Percentiles rank a stretch among this genome's conserved stretches.
Evolutionary conservation across 352 stramenopile genomes (phyloP).

Genomic region (Hyaloperonospora brassicae): DNA sequence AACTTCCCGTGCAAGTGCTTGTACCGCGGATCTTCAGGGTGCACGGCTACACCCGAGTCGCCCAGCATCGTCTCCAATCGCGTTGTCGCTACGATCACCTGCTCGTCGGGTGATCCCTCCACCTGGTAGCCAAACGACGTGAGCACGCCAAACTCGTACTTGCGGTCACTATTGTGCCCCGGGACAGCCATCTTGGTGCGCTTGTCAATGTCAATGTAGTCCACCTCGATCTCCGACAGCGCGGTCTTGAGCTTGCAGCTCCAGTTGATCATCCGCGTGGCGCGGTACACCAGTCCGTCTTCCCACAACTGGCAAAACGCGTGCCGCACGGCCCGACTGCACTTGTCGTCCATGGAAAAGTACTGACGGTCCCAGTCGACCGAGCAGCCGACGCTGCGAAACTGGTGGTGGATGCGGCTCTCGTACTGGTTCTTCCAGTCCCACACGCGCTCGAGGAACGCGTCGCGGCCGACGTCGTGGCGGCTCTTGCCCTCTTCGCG

Average conservation of each 20-base stretch:
- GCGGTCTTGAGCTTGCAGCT: constrained; percentile 96
- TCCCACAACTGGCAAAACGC: constrained; percentile 92
- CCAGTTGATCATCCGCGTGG: constrained; percentile 99
- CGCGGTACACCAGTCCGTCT: constrained; percentile 95
- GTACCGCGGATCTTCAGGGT: constrained; percentile 98
- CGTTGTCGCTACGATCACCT: constrained; percentile 87
- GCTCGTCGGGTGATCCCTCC: constrained; percentile 77
- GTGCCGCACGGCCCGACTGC: constrained; percentile 93
- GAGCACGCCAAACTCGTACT: constrained; percentile 98
- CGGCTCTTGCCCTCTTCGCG: constrained; percentile 78
- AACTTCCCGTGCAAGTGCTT: constrained; percentile 97
- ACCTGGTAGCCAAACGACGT: constrained; percentile 97
- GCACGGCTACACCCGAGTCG: constrained; percentile 96
- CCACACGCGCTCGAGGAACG: constrained; percentile 93
- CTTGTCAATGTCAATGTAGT: constrained; percentile 98
- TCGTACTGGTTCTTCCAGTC: constrained; percentile 95
- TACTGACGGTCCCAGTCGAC: constrained; percentile 97
- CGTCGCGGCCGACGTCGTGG: constrained; percentile 86
- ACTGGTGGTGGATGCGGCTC: constrained; percentile 79
- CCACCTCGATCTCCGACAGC: constrained; percentile 95
- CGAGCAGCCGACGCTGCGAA: constrained; percentile 88
- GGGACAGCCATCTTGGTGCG: constrained; percentile 93
- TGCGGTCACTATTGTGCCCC: constrained; percentile 90
- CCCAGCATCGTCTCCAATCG: constrained; percentile 99
- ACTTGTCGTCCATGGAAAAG: constrained; percentile 99